These are phyloP conservation scores for Solanum sitiens DNA, from an alignment of 257 asterid genomes.

Conservation along the genomic window DNA sequence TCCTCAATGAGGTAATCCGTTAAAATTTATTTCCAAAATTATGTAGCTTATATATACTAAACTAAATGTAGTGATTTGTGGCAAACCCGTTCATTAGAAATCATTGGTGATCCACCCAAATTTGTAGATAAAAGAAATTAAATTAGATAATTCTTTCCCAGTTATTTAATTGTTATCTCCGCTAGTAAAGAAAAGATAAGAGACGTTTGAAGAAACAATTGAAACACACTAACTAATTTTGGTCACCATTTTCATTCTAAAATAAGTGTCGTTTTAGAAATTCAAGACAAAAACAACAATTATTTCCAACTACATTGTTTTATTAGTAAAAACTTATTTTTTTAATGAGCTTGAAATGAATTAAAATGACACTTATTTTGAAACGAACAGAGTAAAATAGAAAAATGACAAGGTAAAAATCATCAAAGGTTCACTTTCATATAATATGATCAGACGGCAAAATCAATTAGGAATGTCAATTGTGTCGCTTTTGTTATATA, in stretches of 20 bases:
- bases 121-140: no score
- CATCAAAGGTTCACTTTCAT: not conserved
- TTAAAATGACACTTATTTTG: not conserved
- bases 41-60: no score
- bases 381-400: not conserved
- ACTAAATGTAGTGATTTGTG: no score
- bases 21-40: no score
- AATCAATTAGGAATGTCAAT: not conserved
- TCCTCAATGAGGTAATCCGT: no score
- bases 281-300: not conserved
- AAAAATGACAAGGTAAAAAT: not conserved
- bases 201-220: not conserved
- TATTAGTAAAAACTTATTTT: no score
- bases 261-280: not conserved
- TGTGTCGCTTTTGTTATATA: not conserved
- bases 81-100: no score
- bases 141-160: no score
- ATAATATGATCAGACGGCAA: not conserved
- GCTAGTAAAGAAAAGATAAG: not conserved
- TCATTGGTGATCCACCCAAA: no score
- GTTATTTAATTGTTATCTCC: not conserved
- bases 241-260: not conserved
- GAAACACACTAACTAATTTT: not conserved
- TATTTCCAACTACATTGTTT: not conserved
- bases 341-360: not conserved